These are phyloP conservation scores for Fusarium sp. DNA, from an alignment of 2,329 filamentous ascomycete species.

Conservation along the genomic window DNA sequence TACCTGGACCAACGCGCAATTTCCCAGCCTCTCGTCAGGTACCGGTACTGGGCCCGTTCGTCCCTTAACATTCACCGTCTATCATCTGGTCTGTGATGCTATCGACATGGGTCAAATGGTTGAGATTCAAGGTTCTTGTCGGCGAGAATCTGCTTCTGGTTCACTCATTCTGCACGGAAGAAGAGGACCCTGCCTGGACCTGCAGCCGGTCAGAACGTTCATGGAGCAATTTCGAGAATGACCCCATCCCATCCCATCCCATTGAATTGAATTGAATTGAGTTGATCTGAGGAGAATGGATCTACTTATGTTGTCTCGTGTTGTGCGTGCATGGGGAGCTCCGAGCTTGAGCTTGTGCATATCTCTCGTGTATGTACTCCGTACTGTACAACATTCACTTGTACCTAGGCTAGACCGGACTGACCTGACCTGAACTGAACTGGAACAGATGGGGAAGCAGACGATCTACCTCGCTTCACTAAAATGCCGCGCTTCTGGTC, in stretches of 20 bases:
- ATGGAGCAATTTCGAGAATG: conserved; percentile 20
- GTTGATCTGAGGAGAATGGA: conserved; percentile 17
- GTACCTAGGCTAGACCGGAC: neutral
- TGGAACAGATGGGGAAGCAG: neutral
- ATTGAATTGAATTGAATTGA: neutral
- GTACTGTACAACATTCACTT: neutral
- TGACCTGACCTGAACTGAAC: neutral
- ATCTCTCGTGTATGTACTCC: conserved; percentile 2
- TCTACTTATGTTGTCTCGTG: conserved; percentile 22
- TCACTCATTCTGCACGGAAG: conserved; percentile 3
- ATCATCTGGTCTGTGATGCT: conserved; percentile 34
- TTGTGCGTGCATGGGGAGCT: conserved; percentile 19
- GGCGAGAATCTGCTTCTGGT: conserved; percentile 31
- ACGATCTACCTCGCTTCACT: conserved; percentile 24
- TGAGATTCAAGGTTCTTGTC: conserved; percentile 39
- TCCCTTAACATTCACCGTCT: conserved; percentile 22
- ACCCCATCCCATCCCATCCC: neutral
- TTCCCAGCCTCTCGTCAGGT: conserved; percentile 43
- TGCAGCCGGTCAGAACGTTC: conserved; percentile 28
- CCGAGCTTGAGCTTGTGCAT: conserved; percentile 8
- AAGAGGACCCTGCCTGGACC: conserved; percentile 10
- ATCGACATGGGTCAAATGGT: conserved; percentile 32
- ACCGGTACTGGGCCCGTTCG: conserved; percentile 18
- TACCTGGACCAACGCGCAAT: conserved; percentile 42
- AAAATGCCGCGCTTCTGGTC: conserved; percentile 30